Percentiles rank a stretch among this genome's conserved stretches.
phyloP scores from a whole-genome alignment of 2,329 filamentous ascomycete species.

The Fusarium albosuccineum region DNA sequence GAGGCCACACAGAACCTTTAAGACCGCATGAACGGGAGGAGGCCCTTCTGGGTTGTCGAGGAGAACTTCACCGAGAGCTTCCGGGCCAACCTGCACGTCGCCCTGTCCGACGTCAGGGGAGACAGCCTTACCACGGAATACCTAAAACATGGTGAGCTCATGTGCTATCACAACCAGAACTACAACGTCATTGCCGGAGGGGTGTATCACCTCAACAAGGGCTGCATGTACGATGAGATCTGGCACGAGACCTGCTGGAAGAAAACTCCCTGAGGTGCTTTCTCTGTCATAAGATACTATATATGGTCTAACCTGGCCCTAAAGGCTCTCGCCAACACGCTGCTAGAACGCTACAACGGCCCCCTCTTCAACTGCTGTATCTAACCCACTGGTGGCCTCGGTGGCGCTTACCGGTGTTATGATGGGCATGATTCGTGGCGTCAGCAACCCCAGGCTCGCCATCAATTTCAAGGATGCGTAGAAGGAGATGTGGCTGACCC shows the following conservation, averaged over 20 bases:
- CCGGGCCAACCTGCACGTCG: conserved; percentile 13
- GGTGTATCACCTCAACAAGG: conserved; percentile 20
- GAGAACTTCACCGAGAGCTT: conserved; percentile 8
- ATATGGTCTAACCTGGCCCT: background rate
- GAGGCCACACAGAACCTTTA: no score
- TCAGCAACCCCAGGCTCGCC: conserved; percentile 28
- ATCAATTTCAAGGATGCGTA: background rate
- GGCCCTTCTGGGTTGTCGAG: conserved; percentile 24
- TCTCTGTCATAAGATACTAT: background rate
- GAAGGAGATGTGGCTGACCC: conserved; percentile 27
- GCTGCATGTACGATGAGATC: background rate
- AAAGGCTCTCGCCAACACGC: background rate
- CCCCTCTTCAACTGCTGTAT: conserved; percentile 31
- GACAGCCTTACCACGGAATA: conserved; percentile 36
- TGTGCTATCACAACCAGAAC: conserved; percentile 24
- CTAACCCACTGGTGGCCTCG: conserved; percentile 9
- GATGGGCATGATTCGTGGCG: conserved; percentile 33
- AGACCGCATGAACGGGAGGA: background rate
- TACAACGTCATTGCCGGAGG: conserved; percentile 33
- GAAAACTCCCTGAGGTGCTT: background rate
- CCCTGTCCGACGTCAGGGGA: conserved; percentile 25
- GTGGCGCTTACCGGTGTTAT: conserved; percentile 23
- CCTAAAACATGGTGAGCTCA: conserved; percentile 14
- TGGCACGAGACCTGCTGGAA: background rate
- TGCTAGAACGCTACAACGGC: conserved; percentile 29